phyloP scores from a whole-genome alignment of 2,329 filamentous ascomycete species.

The Phyllosticta citrichinensis region DNA sequence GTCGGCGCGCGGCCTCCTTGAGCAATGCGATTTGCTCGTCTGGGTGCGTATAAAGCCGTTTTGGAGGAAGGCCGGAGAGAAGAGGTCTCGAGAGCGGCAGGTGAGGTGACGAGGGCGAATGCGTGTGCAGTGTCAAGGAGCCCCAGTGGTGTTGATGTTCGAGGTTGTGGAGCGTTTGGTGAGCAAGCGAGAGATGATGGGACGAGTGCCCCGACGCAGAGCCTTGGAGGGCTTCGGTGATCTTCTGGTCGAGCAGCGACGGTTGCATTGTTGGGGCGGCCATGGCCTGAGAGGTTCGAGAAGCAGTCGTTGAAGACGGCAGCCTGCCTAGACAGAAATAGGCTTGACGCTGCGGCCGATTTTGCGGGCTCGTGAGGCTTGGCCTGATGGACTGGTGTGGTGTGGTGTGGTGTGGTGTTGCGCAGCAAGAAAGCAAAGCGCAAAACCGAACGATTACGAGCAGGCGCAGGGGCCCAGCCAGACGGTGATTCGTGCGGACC shows the following conservation, averaged over 20 bases:
- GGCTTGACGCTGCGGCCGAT: background rate
- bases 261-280: background rate
- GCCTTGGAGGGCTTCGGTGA: background rate
- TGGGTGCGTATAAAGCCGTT: slow-evolving; percentile 66
- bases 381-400: background rate
- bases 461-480: background rate
- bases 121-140: slow-evolving; percentile 44
- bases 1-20: slow-evolving; percentile 42
- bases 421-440: background rate
- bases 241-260: background rate
- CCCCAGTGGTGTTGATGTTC: slow-evolving; percentile 69
- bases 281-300: background rate
- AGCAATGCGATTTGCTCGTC: slow-evolving; percentile 71
- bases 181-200: slow-evolving; percentile 39
- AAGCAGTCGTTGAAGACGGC: no score
- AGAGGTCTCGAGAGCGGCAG: slow-evolving; percentile 48
- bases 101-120: slow-evolving; percentile 29
- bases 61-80: slow-evolving; percentile 62
- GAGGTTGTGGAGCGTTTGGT: slow-evolving; percentile 60
- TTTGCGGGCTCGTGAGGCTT: background rate
- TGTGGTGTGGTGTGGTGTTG: background rate
- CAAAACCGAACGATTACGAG: background rate
- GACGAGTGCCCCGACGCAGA: slow-evolving; percentile 16
- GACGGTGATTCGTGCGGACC: background rate
- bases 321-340: background rate